Evolutionary conservation across 768 basidiomycete species (phyloP).

Genomic region (Suillus plorans): DNA sequence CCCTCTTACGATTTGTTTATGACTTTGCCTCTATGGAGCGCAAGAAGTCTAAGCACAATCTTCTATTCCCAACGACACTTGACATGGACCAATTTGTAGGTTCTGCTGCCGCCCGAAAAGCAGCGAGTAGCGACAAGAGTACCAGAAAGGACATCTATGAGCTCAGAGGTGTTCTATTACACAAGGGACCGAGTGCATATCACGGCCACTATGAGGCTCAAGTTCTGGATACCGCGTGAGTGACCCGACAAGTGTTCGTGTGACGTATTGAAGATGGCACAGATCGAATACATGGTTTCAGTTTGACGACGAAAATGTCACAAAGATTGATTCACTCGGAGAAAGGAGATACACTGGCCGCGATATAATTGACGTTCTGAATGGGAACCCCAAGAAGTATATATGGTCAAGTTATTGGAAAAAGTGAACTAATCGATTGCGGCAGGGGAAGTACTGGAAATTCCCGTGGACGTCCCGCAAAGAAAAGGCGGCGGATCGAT

Average conservation of each 20-base stretch:
- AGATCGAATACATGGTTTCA: conserved; percentile 81
- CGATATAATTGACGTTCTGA: conserved; percentile 29
- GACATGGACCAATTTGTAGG: conserved; percentile 72
- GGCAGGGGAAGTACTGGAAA: conserved; percentile 29
- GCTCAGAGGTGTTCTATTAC: conserved; percentile 79
- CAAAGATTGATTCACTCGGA: conserved; percentile 55
- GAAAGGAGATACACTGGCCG: conserved; percentile 38
- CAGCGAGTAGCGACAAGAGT: conserved; percentile 16
- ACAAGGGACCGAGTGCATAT: conserved; percentile 92
- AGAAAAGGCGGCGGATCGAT: conserved; percentile 54
- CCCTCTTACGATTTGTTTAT: conserved; percentile 90
- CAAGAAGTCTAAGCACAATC: conserved; percentile 81
- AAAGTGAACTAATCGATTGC: conserved; percentile 2
- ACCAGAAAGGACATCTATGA: conserved; percentile 58
- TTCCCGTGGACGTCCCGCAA: conserved; percentile 40
- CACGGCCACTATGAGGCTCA: conserved; percentile 89
- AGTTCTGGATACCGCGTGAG: conserved; percentile 70
- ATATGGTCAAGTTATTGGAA: conserved; percentile 15
- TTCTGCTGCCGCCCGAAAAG: conserved; percentile 19
- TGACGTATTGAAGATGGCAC: conserved; percentile 1
- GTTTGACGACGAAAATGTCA: conserved; percentile 89
- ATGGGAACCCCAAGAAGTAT: conserved; percentile 29
- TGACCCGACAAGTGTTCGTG: conserved; percentile 12
- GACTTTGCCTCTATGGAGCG: conserved; percentile 76
- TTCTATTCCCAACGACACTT: conserved; percentile 73